phyloP scores from a whole-genome alignment of 2,329 filamentous ascomycete species.

The Monosporascus sp. region DNA sequence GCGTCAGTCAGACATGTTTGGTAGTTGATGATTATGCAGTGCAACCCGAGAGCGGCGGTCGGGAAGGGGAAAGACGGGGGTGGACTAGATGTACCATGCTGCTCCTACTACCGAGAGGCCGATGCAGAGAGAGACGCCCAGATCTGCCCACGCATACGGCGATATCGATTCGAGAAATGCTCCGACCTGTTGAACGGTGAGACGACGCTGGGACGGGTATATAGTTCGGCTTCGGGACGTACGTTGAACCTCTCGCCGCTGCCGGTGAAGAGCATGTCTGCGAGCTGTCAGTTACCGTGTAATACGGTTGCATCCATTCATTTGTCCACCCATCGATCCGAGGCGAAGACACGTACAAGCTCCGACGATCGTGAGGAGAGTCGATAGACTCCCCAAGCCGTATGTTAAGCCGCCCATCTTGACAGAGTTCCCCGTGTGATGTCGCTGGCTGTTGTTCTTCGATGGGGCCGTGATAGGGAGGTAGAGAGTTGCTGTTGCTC shows the following conservation, averaged over 20 bases:
- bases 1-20: neutral
- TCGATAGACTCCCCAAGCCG: slow-evolving; percentile 14
- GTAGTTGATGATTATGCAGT: neutral
- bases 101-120: slow-evolving; percentile 94
- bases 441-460: neutral
- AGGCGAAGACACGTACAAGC: slow-evolving; percentile 19
- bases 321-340: slow-evolving; percentile 1
- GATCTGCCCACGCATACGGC: slow-evolving; percentile 86
- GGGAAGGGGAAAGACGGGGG: slow-evolving; percentile 1
- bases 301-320: neutral
- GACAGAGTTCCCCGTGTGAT: neutral
- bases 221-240: slow-evolving; percentile 27
- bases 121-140: slow-evolving; percentile 92
- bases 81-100: slow-evolving; percentile 67
- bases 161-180: slow-evolving; percentile 91
- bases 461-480: neutral
- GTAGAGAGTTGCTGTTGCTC: neutral
- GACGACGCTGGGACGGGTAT: neutral
- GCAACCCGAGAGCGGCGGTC: neutral
- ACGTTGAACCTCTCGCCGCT: slow-evolving; percentile 96
- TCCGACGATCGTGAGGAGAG: slow-evolving; percentile 20
- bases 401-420: slow-evolving; percentile 17
- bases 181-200: slow-evolving; percentile 60
- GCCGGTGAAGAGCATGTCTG: slow-evolving; percentile 98
- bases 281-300: slow-evolving; percentile 4